phyloP scores from a whole-genome alignment of 1,139 yeast genomes.

The Pneumocystis wakefieldiae region DNA sequence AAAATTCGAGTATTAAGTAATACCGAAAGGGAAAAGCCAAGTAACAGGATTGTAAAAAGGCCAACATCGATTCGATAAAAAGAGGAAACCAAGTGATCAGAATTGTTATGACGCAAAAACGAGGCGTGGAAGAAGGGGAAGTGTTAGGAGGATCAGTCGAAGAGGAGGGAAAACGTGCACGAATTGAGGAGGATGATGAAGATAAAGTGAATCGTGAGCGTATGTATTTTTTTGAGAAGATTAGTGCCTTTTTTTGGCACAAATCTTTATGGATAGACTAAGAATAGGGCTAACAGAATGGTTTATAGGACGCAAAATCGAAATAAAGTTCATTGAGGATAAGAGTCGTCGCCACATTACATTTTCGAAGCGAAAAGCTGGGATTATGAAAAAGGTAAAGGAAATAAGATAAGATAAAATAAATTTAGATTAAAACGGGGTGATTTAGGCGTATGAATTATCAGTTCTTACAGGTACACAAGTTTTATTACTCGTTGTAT shows the following conservation, averaged over 20 bases:
- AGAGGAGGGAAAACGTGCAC: neutral
- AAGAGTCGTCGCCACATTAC: conserved; percentile 96
- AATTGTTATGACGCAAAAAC: neutral
- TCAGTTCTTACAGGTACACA: conserved; percentile 95
- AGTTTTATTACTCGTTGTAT: conserved; percentile 79
- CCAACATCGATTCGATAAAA: neutral
- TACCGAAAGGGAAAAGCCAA: neutral
- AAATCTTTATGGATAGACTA: too few relatives aligned
- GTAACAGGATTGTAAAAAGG: neutral
- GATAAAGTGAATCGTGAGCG: neutral
- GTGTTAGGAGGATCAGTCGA: neutral
- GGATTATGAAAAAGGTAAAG: conserved; percentile 68
- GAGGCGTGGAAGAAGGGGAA: neutral
- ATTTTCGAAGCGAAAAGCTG: conserved; percentile 93
- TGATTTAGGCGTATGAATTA: conserved; percentile 60
- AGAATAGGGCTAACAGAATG: neutral
- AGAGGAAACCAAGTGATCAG: neutral
- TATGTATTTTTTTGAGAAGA: neutral
- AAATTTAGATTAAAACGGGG: neutral
- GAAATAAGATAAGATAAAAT: neutral
- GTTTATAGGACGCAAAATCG: conserved; percentile 65
- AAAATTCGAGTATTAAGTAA: neutral
- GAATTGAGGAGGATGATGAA: neutral
- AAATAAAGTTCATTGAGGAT: conserved; percentile 91
- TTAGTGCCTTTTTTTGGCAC: too few relatives aligned